Conservation (phyloP, 2,329 filamentous ascomycete genomes). For the Aspergillus ochraceoroseus region DNA sequence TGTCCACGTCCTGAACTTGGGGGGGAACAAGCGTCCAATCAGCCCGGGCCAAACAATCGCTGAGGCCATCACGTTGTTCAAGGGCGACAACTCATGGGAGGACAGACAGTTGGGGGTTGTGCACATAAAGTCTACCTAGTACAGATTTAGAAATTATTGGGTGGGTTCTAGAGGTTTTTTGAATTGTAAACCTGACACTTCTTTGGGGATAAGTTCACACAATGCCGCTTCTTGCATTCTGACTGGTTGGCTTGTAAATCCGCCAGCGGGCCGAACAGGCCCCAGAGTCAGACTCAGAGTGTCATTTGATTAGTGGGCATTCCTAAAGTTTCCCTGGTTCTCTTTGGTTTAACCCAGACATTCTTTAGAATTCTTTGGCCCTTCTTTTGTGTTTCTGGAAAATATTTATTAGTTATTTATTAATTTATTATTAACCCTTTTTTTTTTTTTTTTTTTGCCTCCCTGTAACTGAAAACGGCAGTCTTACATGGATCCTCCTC, state of each 20-base stretch:
- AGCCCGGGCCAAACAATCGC: too few species aligned
- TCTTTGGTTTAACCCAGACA: slow-evolving; percentile 6
- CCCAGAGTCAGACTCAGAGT: too few species aligned
- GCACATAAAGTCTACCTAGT: too few species aligned
- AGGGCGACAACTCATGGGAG: too few species aligned
- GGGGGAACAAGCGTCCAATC: too few species aligned
- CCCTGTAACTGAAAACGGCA: background rate
- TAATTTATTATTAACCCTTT: background rate
- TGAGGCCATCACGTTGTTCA: too few species aligned
- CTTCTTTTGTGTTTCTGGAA: slow-evolving; percentile 17
- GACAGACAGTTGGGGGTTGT: too few species aligned
- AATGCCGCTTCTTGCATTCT: slow-evolving; percentile 9
- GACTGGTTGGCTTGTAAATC: slow-evolving; percentile 6
- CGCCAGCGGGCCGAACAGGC: slow-evolving; percentile 7
- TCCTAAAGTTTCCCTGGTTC: slow-evolving; percentile 7
- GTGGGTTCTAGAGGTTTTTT: too few species aligned
- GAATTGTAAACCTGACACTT: slow-evolving; percentile 5
- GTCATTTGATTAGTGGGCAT: slow-evolving; percentile 11
- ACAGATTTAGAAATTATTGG: too few species aligned
- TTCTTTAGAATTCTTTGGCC: slow-evolving; percentile 16
- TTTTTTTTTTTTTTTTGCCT: slow-evolving; percentile 10
- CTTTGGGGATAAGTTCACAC: slow-evolving; percentile 6
- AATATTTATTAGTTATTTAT: too few species aligned
- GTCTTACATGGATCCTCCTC: too few species aligned
- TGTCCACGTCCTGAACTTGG: too few species aligned